Evolutionary conservation across 768 basidiomycete species (phyloP).

Genomic region (Hygrophoropsis aurantiaca): DNA sequence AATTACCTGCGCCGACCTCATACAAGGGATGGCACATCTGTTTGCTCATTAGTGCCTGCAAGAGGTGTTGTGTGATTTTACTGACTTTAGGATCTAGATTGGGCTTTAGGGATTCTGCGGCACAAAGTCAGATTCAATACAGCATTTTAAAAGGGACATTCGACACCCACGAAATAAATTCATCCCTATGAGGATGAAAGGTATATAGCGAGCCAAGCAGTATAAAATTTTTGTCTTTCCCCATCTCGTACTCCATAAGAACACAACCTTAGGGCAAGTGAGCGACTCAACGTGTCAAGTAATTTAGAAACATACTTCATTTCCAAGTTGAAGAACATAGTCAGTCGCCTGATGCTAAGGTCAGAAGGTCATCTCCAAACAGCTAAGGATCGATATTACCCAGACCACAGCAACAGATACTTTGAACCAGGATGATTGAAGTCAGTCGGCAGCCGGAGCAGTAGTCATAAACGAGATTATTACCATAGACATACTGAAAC

Average conservation of each 20-base stretch:
- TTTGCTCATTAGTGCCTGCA: neutral
- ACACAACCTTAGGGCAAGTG: neutral
- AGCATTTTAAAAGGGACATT: neutral
- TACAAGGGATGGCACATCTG: constrained; percentile 5
- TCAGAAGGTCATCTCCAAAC: no score
- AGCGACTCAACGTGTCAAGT: no score
- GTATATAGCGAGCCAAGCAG: constrained; percentile 2
- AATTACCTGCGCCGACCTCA: constrained; percentile 2
- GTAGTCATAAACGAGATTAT: no score
- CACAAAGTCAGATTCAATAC: neutral
- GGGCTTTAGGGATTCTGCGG: neutral
- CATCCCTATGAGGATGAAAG: constrained; percentile 2
- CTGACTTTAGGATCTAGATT: neutral
- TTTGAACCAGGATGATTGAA: no score
- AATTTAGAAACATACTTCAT: no score
- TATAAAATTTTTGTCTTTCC: constrained; percentile 1
- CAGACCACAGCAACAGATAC: no score
- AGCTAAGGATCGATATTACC: no score
- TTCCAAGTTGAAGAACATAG: no score
- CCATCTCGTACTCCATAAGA: constrained; percentile 3
- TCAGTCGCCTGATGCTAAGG: no score
- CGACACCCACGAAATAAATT: constrained; percentile 5
- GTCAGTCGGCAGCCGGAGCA: no score
- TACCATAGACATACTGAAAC: no score
- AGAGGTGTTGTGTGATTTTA: neutral